phyloP scores from a whole-genome alignment of 2,329 filamentous ascomycete species.

The Trichophyton rubrum region DNA sequence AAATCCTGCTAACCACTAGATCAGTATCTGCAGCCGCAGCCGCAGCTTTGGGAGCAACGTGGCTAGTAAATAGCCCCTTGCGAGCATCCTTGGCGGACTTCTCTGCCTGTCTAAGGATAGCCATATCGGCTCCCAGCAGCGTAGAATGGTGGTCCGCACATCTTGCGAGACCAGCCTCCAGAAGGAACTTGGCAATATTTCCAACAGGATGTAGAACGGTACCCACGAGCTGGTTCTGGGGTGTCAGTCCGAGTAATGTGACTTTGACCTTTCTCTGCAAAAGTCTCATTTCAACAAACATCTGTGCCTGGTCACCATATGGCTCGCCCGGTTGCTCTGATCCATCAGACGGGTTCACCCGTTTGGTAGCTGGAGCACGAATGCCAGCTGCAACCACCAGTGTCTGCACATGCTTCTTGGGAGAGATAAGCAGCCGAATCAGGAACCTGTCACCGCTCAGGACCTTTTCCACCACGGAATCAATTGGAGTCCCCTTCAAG shows the following conservation, averaged over 20 bases:
- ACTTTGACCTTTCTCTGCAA: conserved; percentile 77
- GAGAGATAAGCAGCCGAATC: conserved; percentile 64
- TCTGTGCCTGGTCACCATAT: conserved; percentile 74
- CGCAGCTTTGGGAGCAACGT: conserved; percentile 53
- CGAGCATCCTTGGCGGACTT: conserved; percentile 67
- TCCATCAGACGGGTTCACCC: conserved; percentile 64
- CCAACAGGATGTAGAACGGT: conserved; percentile 77
- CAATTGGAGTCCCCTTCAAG: conserved; percentile 73
- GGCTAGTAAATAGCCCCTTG: conserved; percentile 68
- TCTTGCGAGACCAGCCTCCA: conserved; percentile 77
- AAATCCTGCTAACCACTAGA: conserved; percentile 69
- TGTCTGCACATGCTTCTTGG: conserved; percentile 76
- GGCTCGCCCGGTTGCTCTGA: conserved; percentile 76
- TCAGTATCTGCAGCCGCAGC: conserved; percentile 54
- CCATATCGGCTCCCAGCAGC: conserved; percentile 81
- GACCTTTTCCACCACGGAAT: conserved; percentile 80
- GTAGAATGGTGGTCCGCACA: conserved; percentile 96
- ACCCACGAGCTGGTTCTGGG: conserved; percentile 83
- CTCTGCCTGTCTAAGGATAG: conserved; percentile 69
- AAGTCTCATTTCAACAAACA: conserved; percentile 74
- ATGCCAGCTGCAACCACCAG: conserved; percentile 83
- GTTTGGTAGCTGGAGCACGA: conserved; percentile 77
- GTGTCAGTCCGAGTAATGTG: conserved; percentile 71
- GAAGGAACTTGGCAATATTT: conserved; percentile 82
- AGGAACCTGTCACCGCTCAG: conserved; percentile 84